Conservation (phyloP, 2,329 filamentous ascomycete genomes). For the Aspergillus felis region DNA sequence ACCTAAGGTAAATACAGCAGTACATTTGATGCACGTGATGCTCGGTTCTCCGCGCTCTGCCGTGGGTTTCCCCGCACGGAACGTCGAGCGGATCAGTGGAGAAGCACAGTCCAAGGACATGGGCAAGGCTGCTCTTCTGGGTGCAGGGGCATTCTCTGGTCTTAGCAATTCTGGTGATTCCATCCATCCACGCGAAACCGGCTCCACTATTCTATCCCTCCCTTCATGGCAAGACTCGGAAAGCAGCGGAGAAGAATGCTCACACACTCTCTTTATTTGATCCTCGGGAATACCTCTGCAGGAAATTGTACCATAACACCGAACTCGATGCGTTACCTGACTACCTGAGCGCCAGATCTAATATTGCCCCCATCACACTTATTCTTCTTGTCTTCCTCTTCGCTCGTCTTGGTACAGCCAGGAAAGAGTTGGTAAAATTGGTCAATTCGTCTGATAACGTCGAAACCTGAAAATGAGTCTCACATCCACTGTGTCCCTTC, state of each 20-base stretch:
- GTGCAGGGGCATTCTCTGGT: neutral
- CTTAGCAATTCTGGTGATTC: no score
- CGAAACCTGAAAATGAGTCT: conserved; percentile 11
- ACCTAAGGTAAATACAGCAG: no score
- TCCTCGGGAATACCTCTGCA: neutral
- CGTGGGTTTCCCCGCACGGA: neutral
- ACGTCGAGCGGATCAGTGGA: neutral
- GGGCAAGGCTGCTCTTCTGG: neutral
- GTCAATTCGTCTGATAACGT: neutral
- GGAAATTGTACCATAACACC: neutral
- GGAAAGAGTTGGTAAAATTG: neutral
- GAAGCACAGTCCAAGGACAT: neutral
- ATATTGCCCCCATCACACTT: neutral
- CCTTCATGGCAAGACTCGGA: neutral
- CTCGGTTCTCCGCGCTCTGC: neutral
- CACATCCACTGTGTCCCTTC: conserved; percentile 9
- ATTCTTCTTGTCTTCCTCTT: neutral
- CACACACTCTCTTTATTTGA: neutral
- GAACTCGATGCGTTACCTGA: neutral
- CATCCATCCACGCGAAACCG: no score
- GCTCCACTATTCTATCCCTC: no score
- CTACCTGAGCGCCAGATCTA: neutral
- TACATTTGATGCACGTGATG: neutral
- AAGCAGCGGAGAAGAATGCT: neutral
- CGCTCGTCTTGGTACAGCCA: neutral